Evolutionary conservation across 306 rosid genomes (phyloP).

Genomic region (Prunus dulcis): DNA sequence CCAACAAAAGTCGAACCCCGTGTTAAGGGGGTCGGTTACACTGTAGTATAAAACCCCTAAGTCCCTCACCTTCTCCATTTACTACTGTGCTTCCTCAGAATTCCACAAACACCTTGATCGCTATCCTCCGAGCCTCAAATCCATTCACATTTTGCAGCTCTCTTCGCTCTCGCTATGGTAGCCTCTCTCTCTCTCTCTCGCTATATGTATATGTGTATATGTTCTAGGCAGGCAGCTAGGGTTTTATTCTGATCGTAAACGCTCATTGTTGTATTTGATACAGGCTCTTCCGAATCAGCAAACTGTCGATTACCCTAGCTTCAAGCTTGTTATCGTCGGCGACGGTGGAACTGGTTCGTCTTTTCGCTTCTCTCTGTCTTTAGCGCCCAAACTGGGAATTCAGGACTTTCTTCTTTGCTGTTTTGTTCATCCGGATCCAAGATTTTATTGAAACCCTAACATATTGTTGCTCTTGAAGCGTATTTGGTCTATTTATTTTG

Average conservation of each 20-base stretch:
- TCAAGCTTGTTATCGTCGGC: constrained; percentile 41
- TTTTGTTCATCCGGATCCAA: not conserved
- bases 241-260: not conserved
- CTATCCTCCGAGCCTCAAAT: not conserved
- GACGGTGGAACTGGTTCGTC: constrained; percentile 39
- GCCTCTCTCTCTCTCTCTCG: not conserved
- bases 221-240: not conserved
- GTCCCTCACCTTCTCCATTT: not conserved
- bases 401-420: not conserved
- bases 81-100: not conserved
- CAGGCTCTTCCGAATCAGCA: constrained; percentile 28
- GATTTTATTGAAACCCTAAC: not conserved
- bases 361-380: not conserved
- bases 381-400: too few relatives aligned
- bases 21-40: not conserved
- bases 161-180: not conserved
- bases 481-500: too few relatives aligned
- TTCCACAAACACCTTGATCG: not conserved
- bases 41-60: not conserved
- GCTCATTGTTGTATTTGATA: not conserved
- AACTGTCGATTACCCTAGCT: constrained; percentile 28
- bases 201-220: not conserved
- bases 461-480: too few relatives aligned
- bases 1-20: constrained; percentile 6
- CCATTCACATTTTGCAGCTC: not conserved